Evolutionary conservation across 2,329 filamentous ascomycete species (phyloP).

Genomic region (Coniosporium tulheliwenetii): DNA sequence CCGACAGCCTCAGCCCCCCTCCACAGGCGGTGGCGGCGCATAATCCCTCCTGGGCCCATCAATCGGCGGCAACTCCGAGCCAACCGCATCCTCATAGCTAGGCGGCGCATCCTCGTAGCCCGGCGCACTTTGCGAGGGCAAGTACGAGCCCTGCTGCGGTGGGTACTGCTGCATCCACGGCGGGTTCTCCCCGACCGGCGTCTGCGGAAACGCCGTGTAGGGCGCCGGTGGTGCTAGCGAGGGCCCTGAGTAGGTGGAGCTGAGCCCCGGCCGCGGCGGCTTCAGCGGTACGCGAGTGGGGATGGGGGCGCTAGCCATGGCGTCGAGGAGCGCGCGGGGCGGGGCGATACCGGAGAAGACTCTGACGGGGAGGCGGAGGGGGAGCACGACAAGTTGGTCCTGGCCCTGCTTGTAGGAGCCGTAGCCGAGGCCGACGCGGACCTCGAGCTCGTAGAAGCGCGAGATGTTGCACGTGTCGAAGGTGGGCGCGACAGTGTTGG

Average conservation of each 20-base stretch:
- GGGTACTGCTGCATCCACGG: background rate
- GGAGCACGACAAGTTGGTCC: constrained; percentile 64
- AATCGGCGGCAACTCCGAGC: constrained; percentile 58
- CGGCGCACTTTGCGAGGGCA: constrained; percentile 6
- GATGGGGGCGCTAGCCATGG: constrained; percentile 29
- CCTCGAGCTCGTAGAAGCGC: constrained; percentile 68
- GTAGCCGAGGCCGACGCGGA: constrained; percentile 65
- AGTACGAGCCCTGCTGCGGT: constrained; percentile 2
- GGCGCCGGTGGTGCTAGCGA: constrained; percentile 9
- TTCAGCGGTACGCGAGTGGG: constrained; percentile 1
- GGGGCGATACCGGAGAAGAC: constrained; percentile 82
- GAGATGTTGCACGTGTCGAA: constrained; percentile 83
- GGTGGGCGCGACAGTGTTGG: constrained; percentile 72
- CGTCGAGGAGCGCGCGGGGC: constrained; percentile 57
- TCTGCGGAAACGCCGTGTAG: constrained; percentile 4
- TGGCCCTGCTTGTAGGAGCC: constrained; percentile 40
- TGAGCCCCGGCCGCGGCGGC: background rate
- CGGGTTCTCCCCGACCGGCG: background rate
- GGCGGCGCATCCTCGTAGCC: constrained; percentile 62
- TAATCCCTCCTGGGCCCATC: constrained; percentile 57
- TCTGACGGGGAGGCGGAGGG: constrained; percentile 62
- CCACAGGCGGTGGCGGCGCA: constrained; percentile 21
- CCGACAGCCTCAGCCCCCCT: constrained; percentile 8
- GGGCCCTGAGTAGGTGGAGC: background rate
- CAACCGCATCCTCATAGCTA: constrained; percentile 88